Base-by-base conservation (phyloP, 1,284 basidiomycete species). In the Sporisorium graminicola region DNA sequence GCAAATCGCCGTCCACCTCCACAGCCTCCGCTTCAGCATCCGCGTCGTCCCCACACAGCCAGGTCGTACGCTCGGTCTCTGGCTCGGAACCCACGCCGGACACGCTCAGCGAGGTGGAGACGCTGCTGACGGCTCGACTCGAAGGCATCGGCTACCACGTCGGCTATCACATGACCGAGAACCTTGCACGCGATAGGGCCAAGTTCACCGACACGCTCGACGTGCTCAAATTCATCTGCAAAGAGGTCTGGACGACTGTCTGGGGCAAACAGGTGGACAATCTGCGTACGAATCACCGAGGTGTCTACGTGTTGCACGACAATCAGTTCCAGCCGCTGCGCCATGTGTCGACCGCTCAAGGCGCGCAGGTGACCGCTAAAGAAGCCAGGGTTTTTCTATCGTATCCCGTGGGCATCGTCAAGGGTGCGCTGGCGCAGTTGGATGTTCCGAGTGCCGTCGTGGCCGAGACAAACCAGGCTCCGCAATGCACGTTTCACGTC, bases 191-290 rank as follows among this genome's bases (percentile, higher is more conserved):
- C 31, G 91, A 94, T 65, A 88, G 91, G 69, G 88, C 91, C 33
- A 88, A 93, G 49, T 92, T 96, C 75, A 86, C 90, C 0, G 92
- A 95, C 78, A 93, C 94, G 2, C 88, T 98, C 10, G 95, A 98
- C 78, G 91, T 91, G 16, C 91, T 98, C 87, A 98, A 98, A 86
- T 97, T 97, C 82, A 89, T 98, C 69, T 98, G 95, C 88, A 98
- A 98, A 85, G 95, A 98, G 72, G 87, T 97, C n/a, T 95, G 94
- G 94, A 88, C 89, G 0, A 89, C 91, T 4, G 91, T 91, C 62
- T 95, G 92, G 92, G 92, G 94, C 65, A 95, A 96, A 83, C 95
- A 97, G 86, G 94, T 97, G 1, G 95, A 98, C 84, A 97, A 97
- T 84, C 87, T 98, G 52, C 90, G 95, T 51, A 98, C 95, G 10